These are phyloP conservation scores for Salvia miltiorrhiza DNA, from an alignment of 257 asterid species.

Conservation along the genomic window DNA sequence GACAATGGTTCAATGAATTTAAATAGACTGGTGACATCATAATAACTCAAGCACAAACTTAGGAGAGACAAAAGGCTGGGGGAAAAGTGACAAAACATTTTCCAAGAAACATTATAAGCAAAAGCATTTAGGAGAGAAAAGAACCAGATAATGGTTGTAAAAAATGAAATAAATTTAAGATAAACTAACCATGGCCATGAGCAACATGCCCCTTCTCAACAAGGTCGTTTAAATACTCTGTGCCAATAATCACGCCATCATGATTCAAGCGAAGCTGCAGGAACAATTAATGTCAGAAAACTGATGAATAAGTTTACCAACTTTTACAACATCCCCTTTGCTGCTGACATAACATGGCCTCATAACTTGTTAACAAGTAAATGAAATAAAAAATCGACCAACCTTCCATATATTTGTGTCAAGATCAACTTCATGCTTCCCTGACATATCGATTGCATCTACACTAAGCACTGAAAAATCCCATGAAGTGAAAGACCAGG, in stretches of 20 bases:
- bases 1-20: slow-evolving; percentile 5
- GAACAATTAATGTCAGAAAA: slow-evolving; percentile 32
- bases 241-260: slow-evolving; percentile 75
- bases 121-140: not conserved
- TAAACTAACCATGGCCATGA: slow-evolving; percentile 77
- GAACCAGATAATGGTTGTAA: slow-evolving; percentile 3
- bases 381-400: slow-evolving; percentile 17
- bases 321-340: not conserved
- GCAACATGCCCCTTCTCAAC: slow-evolving; percentile 82
- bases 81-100: not conserved
- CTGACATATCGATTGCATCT: slow-evolving; percentile 98
- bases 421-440: slow-evolving; percentile 99
- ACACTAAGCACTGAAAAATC: slow-evolving; percentile 73
- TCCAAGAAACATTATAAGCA: not conserved
- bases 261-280: slow-evolving; percentile 86
- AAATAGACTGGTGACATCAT: not conserved
- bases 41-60: not conserved
- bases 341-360: not conserved
- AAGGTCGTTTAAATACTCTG: slow-evolving; percentile 89
- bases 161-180: not conserved
- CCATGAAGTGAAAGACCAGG: slow-evolving; percentile 7
- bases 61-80: not conserved
- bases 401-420: slow-evolving; percentile 99
- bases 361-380: slow-evolving; percentile 1
- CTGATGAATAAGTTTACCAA: not conserved